Conservation (phyloP, 1,284 basidiomycete genomes). For the Hemileccinum hortonii region DNA sequence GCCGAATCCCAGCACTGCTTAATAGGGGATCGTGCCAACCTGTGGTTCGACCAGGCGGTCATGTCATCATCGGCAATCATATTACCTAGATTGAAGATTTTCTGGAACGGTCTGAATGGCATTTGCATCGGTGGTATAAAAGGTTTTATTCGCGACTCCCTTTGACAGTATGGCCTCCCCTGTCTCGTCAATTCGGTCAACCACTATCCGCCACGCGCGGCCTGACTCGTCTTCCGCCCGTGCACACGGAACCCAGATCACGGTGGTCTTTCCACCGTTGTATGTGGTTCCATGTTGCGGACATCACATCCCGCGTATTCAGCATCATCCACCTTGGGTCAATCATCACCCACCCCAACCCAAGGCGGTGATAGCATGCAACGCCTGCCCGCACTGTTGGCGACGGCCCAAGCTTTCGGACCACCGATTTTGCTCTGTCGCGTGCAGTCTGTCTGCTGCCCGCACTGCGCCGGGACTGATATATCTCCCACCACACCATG, state of each 20-base stretch:
- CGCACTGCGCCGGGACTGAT: slow-evolving; percentile 18
- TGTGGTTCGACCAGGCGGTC: not conserved
- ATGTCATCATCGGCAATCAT: too few relatives aligned
- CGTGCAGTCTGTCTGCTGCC: slow-evolving; percentile 15
- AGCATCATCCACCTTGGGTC: not conserved
- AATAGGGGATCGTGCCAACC: not conserved
- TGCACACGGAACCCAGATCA: not conserved
- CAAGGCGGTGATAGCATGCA: not conserved
- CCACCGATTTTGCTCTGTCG: slow-evolving; percentile 21
- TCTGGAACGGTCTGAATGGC: not conserved
- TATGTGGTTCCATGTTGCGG: not conserved
- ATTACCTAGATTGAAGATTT: too few relatives aligned
- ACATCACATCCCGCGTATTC: not conserved
- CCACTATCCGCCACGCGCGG: not conserved
- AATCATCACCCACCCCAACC: not conserved
- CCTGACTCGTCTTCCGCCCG: not conserved
- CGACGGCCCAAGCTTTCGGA: slow-evolving; percentile 17
- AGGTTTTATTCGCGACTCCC: too few relatives aligned
- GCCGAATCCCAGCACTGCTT: too few relatives aligned
- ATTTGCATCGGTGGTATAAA: too few relatives aligned
- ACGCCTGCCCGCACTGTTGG: slow-evolving; percentile 20
- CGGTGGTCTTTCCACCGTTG: not conserved
- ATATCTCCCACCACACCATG: slow-evolving; percentile 12
- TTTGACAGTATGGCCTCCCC: slow-evolving; percentile 5
- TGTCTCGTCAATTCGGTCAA: not conserved